These are phyloP conservation scores for Dioszegia hungarica DNA, from an alignment of 768 basidiomycete genomes.

Conservation along the genomic window DNA sequence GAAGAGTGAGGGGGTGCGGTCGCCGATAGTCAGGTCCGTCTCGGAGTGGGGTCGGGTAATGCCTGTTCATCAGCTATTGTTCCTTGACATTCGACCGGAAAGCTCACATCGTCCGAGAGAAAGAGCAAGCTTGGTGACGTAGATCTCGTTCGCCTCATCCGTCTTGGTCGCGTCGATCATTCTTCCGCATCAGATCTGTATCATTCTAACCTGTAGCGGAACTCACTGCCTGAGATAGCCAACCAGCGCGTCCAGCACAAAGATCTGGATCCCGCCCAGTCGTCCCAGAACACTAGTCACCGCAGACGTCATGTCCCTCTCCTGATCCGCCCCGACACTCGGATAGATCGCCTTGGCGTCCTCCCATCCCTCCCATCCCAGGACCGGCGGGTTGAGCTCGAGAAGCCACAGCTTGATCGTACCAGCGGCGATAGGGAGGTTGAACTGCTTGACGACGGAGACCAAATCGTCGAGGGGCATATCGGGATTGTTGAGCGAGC, in stretches of 20 bases:
- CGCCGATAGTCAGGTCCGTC: slow-evolving; percentile 79
- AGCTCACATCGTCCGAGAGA: slow-evolving; percentile 77
- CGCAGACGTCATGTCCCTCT: slow-evolving; percentile 53
- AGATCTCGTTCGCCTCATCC: slow-evolving; percentile 73
- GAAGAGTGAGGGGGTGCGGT: slow-evolving; percentile 75
- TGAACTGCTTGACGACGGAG: slow-evolving; percentile 66
- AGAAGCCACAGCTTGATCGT: slow-evolving; percentile 81
- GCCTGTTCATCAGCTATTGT: slow-evolving; percentile 52
- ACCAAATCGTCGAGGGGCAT: slow-evolving; percentile 49
- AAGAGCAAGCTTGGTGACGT: slow-evolving; percentile 77
- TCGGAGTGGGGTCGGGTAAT: slow-evolving; percentile 78
- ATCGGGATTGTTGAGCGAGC: slow-evolving; percentile 65
- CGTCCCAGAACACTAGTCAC: slow-evolving; percentile 62
- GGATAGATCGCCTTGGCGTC: slow-evolving; percentile 85
- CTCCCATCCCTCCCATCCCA: slow-evolving; percentile 85
- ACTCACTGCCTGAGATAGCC: slow-evolving; percentile 69
- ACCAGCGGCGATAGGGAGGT: slow-evolving; percentile 79
- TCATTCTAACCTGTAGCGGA: background rate
- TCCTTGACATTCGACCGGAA: background rate
- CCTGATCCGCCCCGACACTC: slow-evolving; percentile 61
- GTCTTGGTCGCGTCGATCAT: slow-evolving; percentile 63
- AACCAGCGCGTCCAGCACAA: slow-evolving; percentile 71
- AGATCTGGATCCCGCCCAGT: slow-evolving; percentile 72
- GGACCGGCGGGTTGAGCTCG: slow-evolving; percentile 84
- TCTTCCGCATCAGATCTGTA: slow-evolving; percentile 49